Percentiles rank a stretch among this genome's conserved stretches.
Conservation (phyloP, 2,329 filamentous ascomycete genomes). For the Coniochaeta sp. region DNA sequence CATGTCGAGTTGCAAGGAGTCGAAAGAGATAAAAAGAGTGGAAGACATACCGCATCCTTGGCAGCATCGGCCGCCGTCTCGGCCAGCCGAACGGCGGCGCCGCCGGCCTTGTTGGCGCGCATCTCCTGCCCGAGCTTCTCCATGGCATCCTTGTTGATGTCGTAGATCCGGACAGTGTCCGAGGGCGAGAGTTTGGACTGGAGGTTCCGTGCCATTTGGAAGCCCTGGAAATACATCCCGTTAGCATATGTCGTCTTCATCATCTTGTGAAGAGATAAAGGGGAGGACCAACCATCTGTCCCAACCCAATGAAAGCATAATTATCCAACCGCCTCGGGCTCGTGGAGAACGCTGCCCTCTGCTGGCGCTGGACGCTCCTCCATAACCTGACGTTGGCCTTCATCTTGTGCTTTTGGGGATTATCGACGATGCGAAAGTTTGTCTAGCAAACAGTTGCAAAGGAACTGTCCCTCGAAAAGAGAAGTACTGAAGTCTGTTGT, state of each 20-base stretch:
- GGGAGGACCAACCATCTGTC: constrained; percentile 47
- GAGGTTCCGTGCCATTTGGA: constrained; percentile 57
- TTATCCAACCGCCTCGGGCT: constrained; percentile 39
- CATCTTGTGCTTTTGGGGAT: no score
- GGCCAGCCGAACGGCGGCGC: constrained; percentile 39
- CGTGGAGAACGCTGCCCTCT: constrained; percentile 44
- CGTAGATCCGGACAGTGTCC: constrained; percentile 47
- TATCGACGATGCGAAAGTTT: neutral
- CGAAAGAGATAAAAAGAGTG: neutral
- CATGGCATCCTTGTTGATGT: constrained; percentile 46
- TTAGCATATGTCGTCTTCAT: neutral
- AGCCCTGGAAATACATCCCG: constrained; percentile 34
- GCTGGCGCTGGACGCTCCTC: constrained; percentile 23
- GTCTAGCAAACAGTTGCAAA: neutral
- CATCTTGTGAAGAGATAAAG: neutral
- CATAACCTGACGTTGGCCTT: constrained; percentile 5
- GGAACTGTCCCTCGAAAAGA: neutral
- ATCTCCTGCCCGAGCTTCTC: constrained; percentile 41
- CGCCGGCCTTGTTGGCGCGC: constrained; percentile 30
- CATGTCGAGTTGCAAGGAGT: constrained; percentile 6
- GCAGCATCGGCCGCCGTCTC: constrained; percentile 39
- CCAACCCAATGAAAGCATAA: constrained; percentile 54
- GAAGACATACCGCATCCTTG: constrained; percentile 41
- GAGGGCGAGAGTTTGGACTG: constrained; percentile 45
- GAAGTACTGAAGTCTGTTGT: neutral